Evolutionary conservation across 2,329 filamentous ascomycete genomes (phyloP).

Genomic region (Drechslerella dactyloides): DNA sequence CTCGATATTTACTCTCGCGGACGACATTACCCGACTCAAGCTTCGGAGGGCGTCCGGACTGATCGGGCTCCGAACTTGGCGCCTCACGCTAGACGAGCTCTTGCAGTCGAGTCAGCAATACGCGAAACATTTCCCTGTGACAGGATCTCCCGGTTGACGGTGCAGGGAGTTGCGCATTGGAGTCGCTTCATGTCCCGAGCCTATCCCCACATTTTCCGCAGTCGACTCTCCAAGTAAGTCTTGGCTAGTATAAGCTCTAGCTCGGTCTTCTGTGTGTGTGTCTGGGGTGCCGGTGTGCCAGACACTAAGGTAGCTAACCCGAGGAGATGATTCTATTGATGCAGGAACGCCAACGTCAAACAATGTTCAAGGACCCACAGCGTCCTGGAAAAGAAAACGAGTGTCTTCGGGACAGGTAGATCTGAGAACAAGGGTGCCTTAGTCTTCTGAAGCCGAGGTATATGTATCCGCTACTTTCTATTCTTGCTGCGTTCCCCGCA

Average conservation of each 20-base stretch:
- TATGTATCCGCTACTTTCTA: slow-evolving; percentile 43
- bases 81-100: slow-evolving; percentile 7
- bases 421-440: slow-evolving; percentile 7
- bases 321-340: slow-evolving; percentile 24
- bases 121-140: slow-evolving; percentile 26
- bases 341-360: slow-evolving; percentile 38
- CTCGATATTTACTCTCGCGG: slow-evolving; percentile 15
- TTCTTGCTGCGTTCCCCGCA: slow-evolving; percentile 22
- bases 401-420: slow-evolving; percentile 24
- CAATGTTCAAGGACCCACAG: slow-evolving; percentile 15
- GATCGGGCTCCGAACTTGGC: not conserved
- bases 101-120: not conserved
- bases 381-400: slow-evolving; percentile 19
- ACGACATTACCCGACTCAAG: not conserved
- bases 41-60: slow-evolving; percentile 35
- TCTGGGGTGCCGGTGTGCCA: slow-evolving; percentile 3
- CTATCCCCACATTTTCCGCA: slow-evolving; percentile 34
- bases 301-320: not conserved
- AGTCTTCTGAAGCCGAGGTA: slow-evolving; percentile 49
- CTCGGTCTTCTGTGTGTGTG: slow-evolving; percentile 6
- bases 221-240: slow-evolving; percentile 5
- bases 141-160: slow-evolving; percentile 23
- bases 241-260: slow-evolving; percentile 22
- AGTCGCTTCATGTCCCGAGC: not conserved
- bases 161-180: slow-evolving; percentile 5